phyloP scores from a whole-genome alignment of 495 filamentous ascomycete species.

The Penicillium samsonianum region DNA sequence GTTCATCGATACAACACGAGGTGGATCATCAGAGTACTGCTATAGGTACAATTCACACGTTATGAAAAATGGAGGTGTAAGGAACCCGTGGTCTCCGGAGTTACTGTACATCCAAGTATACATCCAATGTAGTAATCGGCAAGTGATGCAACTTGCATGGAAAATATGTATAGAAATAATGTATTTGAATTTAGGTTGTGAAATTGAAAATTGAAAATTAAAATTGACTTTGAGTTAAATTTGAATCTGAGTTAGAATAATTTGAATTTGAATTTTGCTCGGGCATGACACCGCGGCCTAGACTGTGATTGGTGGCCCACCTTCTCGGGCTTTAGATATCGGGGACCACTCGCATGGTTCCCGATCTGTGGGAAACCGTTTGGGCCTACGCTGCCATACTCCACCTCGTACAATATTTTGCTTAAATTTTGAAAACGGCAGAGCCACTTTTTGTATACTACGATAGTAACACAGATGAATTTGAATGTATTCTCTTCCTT shows the following conservation, averaged over 20 bases:
- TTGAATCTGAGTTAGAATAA: not conserved
- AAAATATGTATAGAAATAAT: not conserved
- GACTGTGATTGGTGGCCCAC: constrained; percentile 19
- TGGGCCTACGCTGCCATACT: constrained; percentile 11
- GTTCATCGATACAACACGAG: not conserved
- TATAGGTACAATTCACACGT: too few species aligned
- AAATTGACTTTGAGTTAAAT: not conserved
- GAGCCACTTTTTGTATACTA: too few species aligned
- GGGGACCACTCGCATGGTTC: constrained; percentile 33
- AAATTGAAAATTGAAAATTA: not conserved
- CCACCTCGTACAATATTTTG: too few species aligned
- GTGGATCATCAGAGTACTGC: not conserved
- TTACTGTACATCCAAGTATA: not conserved
- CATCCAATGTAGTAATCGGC: too few species aligned
- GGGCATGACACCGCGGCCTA: not conserved
- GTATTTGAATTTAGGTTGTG: not conserved
- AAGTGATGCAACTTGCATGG: not conserved
- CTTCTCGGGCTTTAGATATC: constrained; percentile 29
- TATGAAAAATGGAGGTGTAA: not conserved
- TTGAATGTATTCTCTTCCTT: too few species aligned
- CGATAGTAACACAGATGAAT: too few species aligned
- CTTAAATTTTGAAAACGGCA: too few species aligned
- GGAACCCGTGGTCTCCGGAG: constrained; percentile 1
- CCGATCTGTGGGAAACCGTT: constrained; percentile 34
- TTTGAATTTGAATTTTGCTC: constrained; percentile 1